Evolutionary conservation across 148 eudicot species (phyloP).

Genomic region (Oxyria digyna): DNA sequence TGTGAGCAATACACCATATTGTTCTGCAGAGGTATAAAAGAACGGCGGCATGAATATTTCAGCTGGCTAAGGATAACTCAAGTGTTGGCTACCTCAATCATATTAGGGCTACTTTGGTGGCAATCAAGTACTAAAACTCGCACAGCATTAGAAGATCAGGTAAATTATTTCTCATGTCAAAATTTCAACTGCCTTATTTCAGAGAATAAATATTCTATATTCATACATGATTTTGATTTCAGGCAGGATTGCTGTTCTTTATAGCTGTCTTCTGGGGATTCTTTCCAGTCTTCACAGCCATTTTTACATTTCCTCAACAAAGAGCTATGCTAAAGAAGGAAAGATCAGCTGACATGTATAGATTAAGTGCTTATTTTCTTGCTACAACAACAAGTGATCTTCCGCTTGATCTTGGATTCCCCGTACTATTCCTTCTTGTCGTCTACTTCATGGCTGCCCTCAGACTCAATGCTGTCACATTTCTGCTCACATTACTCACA

Average conservation of each 20-base stretch:
- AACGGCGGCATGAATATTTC: conserved; percentile 77
- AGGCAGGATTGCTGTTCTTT: conserved; percentile 85
- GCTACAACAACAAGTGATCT: conserved; percentile 85
- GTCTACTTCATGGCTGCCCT: conserved; percentile 97
- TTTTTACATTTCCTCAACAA: conserved; percentile 91
- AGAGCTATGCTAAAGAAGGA: conserved; percentile 88
- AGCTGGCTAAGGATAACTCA: conserved; percentile 94
- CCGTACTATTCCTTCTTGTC: conserved; percentile 67
- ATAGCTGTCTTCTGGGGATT: conserved; percentile 91
- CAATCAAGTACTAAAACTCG: conserved; percentile 33
- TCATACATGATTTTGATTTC: background rate
- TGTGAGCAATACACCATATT: conserved; percentile 64
- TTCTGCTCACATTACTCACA: conserved; percentile 53
- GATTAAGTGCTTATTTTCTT: conserved; percentile 81
- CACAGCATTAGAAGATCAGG: conserved; percentile 18
- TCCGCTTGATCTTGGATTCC: conserved; percentile 79
- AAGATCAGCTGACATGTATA: conserved; percentile 90
- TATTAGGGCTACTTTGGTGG: conserved; percentile 95
- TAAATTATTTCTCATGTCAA: background rate
- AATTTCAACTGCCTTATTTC: background rate
- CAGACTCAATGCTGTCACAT: conserved; percentile 38
- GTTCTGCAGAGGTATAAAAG: conserved; percentile 77
- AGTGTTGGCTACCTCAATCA: conserved; percentile 72
- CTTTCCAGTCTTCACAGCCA: conserved; percentile 91
- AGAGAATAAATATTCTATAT: background rate